Base-by-base conservation (phyloP, 257 asterid genomes). In the Ilex aquifolium region DNA sequence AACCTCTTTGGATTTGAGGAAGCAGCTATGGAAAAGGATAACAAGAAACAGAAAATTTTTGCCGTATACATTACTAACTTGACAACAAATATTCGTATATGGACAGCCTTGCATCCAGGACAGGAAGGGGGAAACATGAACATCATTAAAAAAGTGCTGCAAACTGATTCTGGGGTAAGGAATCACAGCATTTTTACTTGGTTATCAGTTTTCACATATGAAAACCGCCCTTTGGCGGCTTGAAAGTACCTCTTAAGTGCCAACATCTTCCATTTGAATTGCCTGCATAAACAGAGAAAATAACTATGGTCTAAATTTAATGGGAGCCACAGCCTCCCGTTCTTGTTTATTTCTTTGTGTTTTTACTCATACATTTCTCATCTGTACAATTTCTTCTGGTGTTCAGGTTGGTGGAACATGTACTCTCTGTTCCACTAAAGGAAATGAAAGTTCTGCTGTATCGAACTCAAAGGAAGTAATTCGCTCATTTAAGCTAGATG, bases 81-180 rank as follows among this genome's bases (percentile, higher is more conserved):
- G 77, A 74, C 74, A 1, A 83, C 95, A 12, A 77, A 81, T 60
- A 44, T 51, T 36, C 84, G 95, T 60, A 83, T 86, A 59, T 83
- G 90, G 95, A 65, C 60, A 0, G 84, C 88, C 0, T 65, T 85
- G 81, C 64, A 74, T 67, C 58, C 76, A 0, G 67, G 60, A 10
- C 29, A 7, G 49, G 44, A 67, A 49, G 69, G 55, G 55, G 65
- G 66, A 31, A 67, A 65, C 48, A 16, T 51, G 60, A 53, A 57
- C 10, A 72, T 83, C 65, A 69, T 83, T 68, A 60, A 63, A 66
- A 65, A 82, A 29, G 73, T 78, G 49, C 80, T 80, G 54, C 65
- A 42, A 14, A 44, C 68, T 51, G 7, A 65, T 60, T 60, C 74
- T 56, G 57, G 65, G 55, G 79, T 75, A 79, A 69, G 76, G 40